A percentile compares a stretch with the other conserved stretches of the same genome.
Conservation (phyloP, 148 eudicot species). For the Chenopodium berlandieri region DNA sequence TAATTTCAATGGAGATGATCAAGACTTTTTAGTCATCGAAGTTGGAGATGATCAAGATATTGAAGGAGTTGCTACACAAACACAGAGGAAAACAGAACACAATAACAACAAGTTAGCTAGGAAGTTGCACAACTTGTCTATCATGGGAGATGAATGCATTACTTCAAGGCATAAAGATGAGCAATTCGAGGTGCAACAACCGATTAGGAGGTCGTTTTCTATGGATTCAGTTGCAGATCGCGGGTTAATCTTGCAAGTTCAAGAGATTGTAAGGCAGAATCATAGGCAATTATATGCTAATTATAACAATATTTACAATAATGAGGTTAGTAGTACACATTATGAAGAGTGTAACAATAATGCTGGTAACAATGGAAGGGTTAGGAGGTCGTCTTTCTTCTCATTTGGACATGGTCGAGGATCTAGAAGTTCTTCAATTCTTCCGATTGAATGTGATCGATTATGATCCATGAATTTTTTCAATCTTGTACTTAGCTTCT, state of each 20-base stretch:
- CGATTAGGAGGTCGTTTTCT: slow-evolving; percentile 37
- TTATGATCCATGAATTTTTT: slow-evolving; percentile 5
- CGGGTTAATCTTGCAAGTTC: slow-evolving; percentile 37
- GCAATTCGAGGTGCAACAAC: slow-evolving; percentile 27
- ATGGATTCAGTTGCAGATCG: slow-evolving; percentile 38
- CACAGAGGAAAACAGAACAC: slow-evolving; percentile 36
- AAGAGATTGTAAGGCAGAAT: slow-evolving; percentile 33
- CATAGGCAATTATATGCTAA: slow-evolving; percentile 12
- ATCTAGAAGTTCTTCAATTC: slow-evolving; percentile 31
- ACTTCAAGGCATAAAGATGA: slow-evolving; percentile 29
- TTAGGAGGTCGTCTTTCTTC: slow-evolving; percentile 29
- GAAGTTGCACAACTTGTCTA: slow-evolving; percentile 28
- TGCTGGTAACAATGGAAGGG: slow-evolving; percentile 13
- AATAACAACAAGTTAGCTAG: slow-evolving; percentile 18
- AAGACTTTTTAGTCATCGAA: slow-evolving; percentile 57
- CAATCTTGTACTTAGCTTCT: neutral
- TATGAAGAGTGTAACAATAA: slow-evolving; percentile 24
- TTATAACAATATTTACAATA: slow-evolving; percentile 11
- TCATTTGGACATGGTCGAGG: slow-evolving; percentile 35
- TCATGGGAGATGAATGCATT: slow-evolving; percentile 44
- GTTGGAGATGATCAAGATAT: slow-evolving; percentile 30
- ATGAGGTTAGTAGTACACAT: slow-evolving; percentile 7
- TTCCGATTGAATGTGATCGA: slow-evolving; percentile 21
- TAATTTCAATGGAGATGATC: slow-evolving; percentile 26
- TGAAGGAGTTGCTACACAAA: neutral